Base-by-base conservation (phyloP, 73 alveolate genomes). In the Paramecium biaurelia region DNA sequence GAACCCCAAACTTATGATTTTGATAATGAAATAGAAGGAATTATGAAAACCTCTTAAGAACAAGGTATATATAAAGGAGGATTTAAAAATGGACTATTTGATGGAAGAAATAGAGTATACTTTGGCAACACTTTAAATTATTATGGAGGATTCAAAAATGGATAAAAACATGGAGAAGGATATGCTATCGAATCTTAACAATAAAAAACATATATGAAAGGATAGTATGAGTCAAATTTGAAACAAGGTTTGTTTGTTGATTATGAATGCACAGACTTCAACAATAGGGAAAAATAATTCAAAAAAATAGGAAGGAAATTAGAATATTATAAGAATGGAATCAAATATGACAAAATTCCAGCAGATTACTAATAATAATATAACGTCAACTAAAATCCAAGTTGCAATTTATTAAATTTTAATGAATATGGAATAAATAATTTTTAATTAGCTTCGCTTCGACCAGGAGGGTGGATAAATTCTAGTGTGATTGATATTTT, bases 381-480 rank as follows among this genome's bases (percentile, higher is more conserved):
- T 4, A n/a, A n/a, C n/a, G 9, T 9, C 15, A 32, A 12, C 4
- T 26, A 63, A 63, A 63, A 26, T 24, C 84, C 84, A 30, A 41
- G 47, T 32, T 30, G 49, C 41, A 1, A 6, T 2, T 42, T 72
- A 14, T 35, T 72, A 11, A 72, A 72, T 72, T 28, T 72, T 34
- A 4, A 30, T 28, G 34, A 32, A 15, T 35, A 28, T 38, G 56
- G 59, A 72, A 72, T 72, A 32, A 72, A 72, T 72, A 72, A 72
- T 35, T 72, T 35, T 72, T 72, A 72, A 72, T n/a, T 72, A 20
- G 34, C 20, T 72, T 72, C 86, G 0, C 58, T 72, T 28, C 38
- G 58, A 35, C 59, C 58, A 38, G 86, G 86, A 12, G 56, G 56
- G 8, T 72, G 86, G 86, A 38, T 72, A 8, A 72, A 72, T 35